Percentiles rank a stretch among this genome's conserved stretches.
These are phyloP conservation scores for Paragyromitra xinjiangensis DNA, from an alignment of 495 filamentous ascomycete genomes.

Conservation along the genomic window DNA sequence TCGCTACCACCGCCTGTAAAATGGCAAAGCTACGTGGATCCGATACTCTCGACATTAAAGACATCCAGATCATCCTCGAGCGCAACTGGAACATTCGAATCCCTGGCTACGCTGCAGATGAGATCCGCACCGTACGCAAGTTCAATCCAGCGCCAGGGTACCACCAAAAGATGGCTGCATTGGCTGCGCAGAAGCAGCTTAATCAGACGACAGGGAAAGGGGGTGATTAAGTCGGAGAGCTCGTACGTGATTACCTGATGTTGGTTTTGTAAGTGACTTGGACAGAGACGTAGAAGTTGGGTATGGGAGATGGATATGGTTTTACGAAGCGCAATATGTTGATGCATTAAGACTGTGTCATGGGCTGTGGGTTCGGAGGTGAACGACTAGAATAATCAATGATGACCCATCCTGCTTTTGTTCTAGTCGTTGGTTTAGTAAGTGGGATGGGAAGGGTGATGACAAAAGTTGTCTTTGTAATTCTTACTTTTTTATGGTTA, in stretches of 20 bases:
- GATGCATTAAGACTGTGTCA: slow-evolving; percentile 3
- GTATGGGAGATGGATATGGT: neutral
- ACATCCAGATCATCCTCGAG: slow-evolving; percentile 93
- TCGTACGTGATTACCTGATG: neutral
- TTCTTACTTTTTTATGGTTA: neutral
- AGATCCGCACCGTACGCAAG: slow-evolving; percentile 91
- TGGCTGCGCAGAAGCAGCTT: slow-evolving; percentile 82
- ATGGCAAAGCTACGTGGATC: slow-evolving; percentile 92
- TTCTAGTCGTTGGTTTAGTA: neutral
- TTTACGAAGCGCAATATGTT: neutral
- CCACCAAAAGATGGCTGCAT: slow-evolving; percentile 94
- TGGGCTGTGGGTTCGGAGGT: neutral
- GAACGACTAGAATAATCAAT: slow-evolving; percentile 5
- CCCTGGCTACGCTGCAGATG: slow-evolving; percentile 91
- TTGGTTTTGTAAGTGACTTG: slow-evolving; percentile 5
- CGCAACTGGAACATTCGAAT: slow-evolving; percentile 98
- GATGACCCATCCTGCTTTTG: neutral
- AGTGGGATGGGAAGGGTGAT: neutral
- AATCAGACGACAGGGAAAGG: slow-evolving; percentile 55
- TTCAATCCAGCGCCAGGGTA: slow-evolving; percentile 84
- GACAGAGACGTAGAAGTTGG: neutral
- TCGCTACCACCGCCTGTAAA: slow-evolving; percentile 84
- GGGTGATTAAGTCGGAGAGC: slow-evolving; percentile 35
- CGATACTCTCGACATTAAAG: slow-evolving; percentile 86
- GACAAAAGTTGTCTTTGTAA: neutral